Percentiles rank a stretch among this genome's conserved stretches.
Conservation (phyloP, 345 rosid species). For the Dipteronia dyeriana region DNA sequence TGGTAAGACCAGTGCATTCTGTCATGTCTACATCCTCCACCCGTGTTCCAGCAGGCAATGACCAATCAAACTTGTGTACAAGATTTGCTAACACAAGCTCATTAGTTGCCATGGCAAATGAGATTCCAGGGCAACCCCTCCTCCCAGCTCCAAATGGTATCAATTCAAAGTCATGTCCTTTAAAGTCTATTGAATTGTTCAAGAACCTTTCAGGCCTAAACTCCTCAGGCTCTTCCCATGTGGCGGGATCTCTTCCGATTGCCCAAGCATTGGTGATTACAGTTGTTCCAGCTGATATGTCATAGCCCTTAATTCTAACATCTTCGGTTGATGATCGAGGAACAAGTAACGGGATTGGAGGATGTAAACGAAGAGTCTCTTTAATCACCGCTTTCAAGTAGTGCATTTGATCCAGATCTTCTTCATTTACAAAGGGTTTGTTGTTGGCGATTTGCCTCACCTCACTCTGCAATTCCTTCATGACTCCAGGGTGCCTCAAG, state of each 20-base stretch:
- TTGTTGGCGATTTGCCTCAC: conserved; percentile 17
- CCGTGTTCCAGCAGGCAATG: conserved; percentile 14
- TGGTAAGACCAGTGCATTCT: neutral
- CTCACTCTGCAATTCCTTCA: conserved; percentile 37
- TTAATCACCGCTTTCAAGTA: conserved; percentile 45
- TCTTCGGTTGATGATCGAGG: conserved; percentile 33
- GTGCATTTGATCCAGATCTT: conserved; percentile 26
- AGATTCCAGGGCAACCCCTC: conserved; percentile 18
- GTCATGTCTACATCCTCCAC: conserved; percentile 20
- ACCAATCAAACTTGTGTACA: conserved; percentile 24
- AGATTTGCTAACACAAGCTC: conserved; percentile 23
- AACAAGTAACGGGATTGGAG: conserved; percentile 42
- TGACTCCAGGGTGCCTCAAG: conserved; percentile 30
- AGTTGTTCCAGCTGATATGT: conserved; percentile 30
- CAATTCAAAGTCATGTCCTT: conserved; percentile 19
- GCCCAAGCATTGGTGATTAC: conserved; percentile 40
- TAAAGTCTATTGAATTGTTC: conserved; percentile 20
- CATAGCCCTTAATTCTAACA: conserved; percentile 27
- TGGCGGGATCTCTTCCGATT: conserved; percentile 18
- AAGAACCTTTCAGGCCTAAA: conserved; percentile 23
- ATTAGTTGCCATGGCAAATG: conserved; percentile 15
- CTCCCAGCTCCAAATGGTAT: conserved; percentile 20
- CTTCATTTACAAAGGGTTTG: conserved; percentile 23
- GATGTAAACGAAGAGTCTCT: conserved; percentile 45
- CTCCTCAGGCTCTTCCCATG: conserved; percentile 22